Base-by-base conservation (phyloP, 1,139 yeast genomes). In the Pichia kudriavzevii region DNA sequence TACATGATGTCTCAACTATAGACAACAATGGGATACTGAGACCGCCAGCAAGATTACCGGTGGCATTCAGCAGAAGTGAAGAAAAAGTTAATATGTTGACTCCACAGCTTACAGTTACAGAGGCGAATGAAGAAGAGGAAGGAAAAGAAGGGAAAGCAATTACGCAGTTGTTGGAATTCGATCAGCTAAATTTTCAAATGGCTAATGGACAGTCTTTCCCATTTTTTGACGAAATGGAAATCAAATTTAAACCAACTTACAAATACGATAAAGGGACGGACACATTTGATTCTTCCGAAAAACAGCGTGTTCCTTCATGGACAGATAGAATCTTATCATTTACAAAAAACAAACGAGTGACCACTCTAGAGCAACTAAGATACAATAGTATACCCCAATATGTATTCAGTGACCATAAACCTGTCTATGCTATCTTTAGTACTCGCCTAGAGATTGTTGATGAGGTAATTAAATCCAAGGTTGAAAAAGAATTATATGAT, bases 231-330 rank as follows among this genome's bases (percentile, higher is more conserved):
- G 99, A 93, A 59, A 81, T 78, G 63, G 75, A 72, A 32, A 79
- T 85, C 35, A 69, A 63, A 21, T 91, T 91, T 52, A 71, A 79
- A 32, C 98, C 98, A 9, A 91, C 98, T 0, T 91, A 91, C 59
- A 91, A 91, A 54, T 91, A 81, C 58, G 95, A 91, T 55, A 85
- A 84, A 39, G 94, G 94, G 4, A 84, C 95, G 0, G 74, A 75
- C 33, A 16, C 11, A 16, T 91, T 87, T 56, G 98, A 91, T 56
- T 73, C 94, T 0, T 80, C 94, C 12, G 98, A 91, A 47, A 91
- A 91, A 56, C 81, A 79, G 55, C 70, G 98, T 46, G 80, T 82
- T 18, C 98, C 98, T 2, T 87, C 97, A 0, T 91, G 97, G 97
- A 91, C 97, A 0, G 98, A 91, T 61, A 65, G 99, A 35, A 75